Evolutionary conservation across 2,329 filamentous ascomycete species (phyloP), one percentile per base, ranked within the genome.

Genomic region (Penicillium capsulatum): DNA sequence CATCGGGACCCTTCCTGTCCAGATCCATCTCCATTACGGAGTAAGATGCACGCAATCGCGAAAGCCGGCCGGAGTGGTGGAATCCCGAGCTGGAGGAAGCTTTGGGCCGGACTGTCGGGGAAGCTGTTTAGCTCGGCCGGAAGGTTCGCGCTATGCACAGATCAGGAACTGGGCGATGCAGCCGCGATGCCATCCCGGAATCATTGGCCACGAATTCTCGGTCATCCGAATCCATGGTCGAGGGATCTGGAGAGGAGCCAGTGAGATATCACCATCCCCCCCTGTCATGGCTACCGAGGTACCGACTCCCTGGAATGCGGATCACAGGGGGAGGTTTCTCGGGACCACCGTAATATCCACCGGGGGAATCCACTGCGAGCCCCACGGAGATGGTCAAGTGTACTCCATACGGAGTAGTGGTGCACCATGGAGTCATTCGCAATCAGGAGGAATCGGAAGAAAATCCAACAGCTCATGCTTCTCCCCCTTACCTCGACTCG

Each of bases 131-230:
- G 49, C 30, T 42, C 17, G 6, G 14, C 31, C 19, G 17, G n/a
- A 42, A 35, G 36, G 44, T 51, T 54, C 41, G 17, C 34, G 24
- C 48, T 36, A 44, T 45, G 15, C 10, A 31, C 22, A 11, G 4
- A 40, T 42, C 17, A 24, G 38, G 42, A 36, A 26, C 32, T 43
- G 34, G 38, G 15, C 14, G 10, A 34, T 43, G 39, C 22, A 35
- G 34, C 22, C 36, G 22, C 22, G 29, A 20, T 13, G 20, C 26
- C 29, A 22, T 34, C 39, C 7, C 3, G 4, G 13, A 28, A 28
- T 44, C 44, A 53, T 51, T 53, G 51, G 51, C 11, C 40, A 7
- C 17, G 27, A 13, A 20, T 42, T 27, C 40, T 44, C 40, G 38
- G 38, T 42, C 35, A 16, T 11, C 11, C 37, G 19, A 32, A 41